A percentile compares a stretch with the other conserved stretches of the same genome.
Conservation (phyloP, 306 rosid species). For the Mucuna pruriens region DNA sequence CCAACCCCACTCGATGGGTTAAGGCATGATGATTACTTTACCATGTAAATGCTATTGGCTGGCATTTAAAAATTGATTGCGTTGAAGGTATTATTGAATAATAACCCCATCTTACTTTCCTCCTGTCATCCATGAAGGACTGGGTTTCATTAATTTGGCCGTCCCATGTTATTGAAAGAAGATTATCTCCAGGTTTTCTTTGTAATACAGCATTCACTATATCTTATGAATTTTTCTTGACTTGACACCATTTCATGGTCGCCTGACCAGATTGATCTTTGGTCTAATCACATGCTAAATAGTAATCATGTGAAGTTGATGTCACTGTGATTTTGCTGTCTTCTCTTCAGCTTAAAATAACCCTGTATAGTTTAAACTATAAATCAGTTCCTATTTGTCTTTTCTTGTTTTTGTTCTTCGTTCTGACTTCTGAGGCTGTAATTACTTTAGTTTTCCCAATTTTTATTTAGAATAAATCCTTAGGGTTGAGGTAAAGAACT, state of each 20-base stretch:
- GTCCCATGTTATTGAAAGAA: background rate
- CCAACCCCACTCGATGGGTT: background rate
- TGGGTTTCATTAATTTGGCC: background rate
- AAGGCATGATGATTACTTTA: background rate
- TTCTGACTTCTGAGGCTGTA: background rate
- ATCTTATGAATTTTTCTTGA: background rate
- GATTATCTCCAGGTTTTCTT: background rate
- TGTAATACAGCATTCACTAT: background rate
- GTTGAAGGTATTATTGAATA: background rate
- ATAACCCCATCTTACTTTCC: background rate
- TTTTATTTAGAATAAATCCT: constrained; percentile 12
- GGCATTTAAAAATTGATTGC: background rate
- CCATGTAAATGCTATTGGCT: constrained; percentile 10
- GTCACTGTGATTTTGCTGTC: background rate
- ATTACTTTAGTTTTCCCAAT: background rate
- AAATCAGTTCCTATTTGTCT: background rate
- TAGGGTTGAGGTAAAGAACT: background rate
- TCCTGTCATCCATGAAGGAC: constrained; percentile 11
- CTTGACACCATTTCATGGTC: constrained; percentile 18
- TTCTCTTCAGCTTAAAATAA: constrained; percentile 9
- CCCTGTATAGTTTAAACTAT: background rate
- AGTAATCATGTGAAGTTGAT: constrained; percentile 4
- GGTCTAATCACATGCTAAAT: background rate
- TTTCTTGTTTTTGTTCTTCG: background rate
- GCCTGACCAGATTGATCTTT: constrained; percentile 20